Evolutionary conservation across 2,329 filamentous ascomycete genomes (phyloP).

Genomic region (Fusarium verticillioides): DNA sequence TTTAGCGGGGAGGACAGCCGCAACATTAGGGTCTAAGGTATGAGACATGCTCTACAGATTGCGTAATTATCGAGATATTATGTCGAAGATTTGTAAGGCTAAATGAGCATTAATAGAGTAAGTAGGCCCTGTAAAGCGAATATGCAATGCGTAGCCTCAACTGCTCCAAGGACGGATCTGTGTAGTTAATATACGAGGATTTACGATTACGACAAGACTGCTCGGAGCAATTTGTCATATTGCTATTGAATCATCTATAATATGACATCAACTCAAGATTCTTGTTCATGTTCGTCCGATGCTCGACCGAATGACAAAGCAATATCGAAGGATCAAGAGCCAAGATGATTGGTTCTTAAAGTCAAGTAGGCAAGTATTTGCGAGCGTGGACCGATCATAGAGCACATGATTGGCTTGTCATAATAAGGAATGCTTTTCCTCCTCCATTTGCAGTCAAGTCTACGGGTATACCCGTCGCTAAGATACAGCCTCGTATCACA

Average conservation of each 20-base stretch:
- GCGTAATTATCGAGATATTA: too few species aligned
- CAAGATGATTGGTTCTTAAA: neutral
- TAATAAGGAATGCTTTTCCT: neutral
- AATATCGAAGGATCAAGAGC: neutral
- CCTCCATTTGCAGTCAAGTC: neutral
- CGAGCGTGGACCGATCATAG: neutral
- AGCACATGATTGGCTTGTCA: accelerated
- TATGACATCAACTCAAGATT: neutral
- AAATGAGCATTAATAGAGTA: too few species aligned
- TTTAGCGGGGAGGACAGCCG: neutral
- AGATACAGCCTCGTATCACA: too few species aligned
- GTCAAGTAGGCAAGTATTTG: neutral
- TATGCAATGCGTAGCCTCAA: too few species aligned
- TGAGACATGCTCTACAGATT: too few species aligned
- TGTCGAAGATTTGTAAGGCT: too few species aligned
- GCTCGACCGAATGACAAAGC: neutral
- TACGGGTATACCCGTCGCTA: accelerated
- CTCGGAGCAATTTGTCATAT: neutral
- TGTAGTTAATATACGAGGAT: too few species aligned
- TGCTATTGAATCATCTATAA: neutral
- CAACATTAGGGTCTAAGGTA: accelerated
- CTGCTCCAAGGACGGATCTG: too few species aligned
- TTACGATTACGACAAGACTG: too few species aligned
- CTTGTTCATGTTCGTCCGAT: neutral
- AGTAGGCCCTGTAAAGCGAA: too few species aligned